Percentiles rank a stretch among this genome's conserved stretches.
Evolutionary conservation across 805 yeast genomes (phyloP).

Genomic region (Candida corydali): DNA sequence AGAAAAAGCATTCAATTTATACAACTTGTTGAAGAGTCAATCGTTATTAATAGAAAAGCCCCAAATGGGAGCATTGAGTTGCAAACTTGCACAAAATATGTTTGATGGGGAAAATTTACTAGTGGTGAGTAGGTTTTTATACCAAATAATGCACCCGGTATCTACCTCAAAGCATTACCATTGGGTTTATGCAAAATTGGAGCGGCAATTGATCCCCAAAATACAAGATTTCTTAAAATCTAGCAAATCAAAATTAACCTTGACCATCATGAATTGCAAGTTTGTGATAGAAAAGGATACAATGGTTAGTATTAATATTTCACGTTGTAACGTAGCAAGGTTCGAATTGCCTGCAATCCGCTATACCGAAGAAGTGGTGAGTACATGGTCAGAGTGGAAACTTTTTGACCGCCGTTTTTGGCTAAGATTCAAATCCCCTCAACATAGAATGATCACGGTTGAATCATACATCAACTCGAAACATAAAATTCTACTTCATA

Average conservation of each 20-base stretch:
- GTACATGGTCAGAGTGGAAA: conserved; percentile 25
- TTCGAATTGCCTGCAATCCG: conserved; percentile 9
- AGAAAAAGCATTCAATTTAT: conserved; percentile 7
- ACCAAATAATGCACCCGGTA: conserved; percentile 19
- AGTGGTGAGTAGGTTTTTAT: conserved; percentile 28
- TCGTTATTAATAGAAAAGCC: conserved; percentile 1
- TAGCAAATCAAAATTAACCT: conserved; percentile 7
- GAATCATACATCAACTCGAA: conserved; percentile 14
- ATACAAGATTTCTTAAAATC: conserved; percentile 10
- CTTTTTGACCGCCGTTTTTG: conserved; percentile 40
- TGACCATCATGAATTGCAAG: conserved; percentile 20
- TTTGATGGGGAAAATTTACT: conserved; percentile 11
- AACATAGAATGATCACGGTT: conserved; percentile 5
- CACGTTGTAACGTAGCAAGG: conserved; percentile 20
- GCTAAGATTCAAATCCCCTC: conserved; percentile 17
- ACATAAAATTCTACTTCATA: conserved; percentile 5
- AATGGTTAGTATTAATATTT: conserved; percentile 9
- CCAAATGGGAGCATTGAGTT: conserved; percentile 4
- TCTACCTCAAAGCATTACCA: conserved; percentile 33
- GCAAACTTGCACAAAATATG: conserved; percentile 10
- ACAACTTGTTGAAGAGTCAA: conserved; percentile 4
- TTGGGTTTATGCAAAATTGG: conserved; percentile 37
- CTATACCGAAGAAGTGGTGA: background rate
- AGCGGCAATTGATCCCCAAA: conserved; percentile 27
- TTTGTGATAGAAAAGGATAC: conserved; percentile 13